Evolutionary conservation across 2,329 filamentous ascomycete species (phyloP).

Genomic region (Blastomyces gilchristii): DNA sequence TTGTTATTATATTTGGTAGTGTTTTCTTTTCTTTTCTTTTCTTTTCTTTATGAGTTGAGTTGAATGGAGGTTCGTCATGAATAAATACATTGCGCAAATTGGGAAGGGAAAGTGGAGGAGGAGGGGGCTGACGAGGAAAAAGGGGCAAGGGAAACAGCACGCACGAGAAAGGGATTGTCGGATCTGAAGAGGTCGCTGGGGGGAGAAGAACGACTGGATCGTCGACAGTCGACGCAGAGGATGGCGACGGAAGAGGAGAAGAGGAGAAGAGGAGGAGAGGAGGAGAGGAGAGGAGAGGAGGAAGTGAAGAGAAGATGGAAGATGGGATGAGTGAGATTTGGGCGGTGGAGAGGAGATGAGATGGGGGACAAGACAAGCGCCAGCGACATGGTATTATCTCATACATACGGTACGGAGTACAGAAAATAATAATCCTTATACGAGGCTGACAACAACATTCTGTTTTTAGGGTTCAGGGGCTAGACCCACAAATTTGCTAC

Average conservation of each 20-base stretch:
- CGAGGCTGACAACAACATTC: no score
- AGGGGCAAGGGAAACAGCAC: conserved; percentile 7
- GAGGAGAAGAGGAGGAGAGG: conserved; percentile 16
- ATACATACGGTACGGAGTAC: no score
- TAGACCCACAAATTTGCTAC: no score
- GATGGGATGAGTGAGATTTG: neutral
- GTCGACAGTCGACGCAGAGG: conserved; percentile 7
- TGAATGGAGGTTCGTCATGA: no score
- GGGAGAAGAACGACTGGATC: conserved; percentile 5
- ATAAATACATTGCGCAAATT: neutral
- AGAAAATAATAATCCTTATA: no score
- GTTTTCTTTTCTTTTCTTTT: no score
- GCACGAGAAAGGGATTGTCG: conserved; percentile 9
- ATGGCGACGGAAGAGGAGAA: conserved; percentile 9
- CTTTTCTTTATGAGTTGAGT: no score
- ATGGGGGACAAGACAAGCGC: no score
- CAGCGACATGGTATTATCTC: no score
- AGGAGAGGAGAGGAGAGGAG: conserved; percentile 13
- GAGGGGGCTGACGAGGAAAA: neutral
- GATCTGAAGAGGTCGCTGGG: conserved; percentile 1
- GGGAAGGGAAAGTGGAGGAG: conserved; percentile 1
- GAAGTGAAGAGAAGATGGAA: conserved; percentile 16
- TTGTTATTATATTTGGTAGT: neutral
- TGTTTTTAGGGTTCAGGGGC: no score
- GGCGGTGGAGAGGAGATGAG: no score